Conservation (phyloP, 306 rosid species). For the Lathyrus aphaca region DNA sequence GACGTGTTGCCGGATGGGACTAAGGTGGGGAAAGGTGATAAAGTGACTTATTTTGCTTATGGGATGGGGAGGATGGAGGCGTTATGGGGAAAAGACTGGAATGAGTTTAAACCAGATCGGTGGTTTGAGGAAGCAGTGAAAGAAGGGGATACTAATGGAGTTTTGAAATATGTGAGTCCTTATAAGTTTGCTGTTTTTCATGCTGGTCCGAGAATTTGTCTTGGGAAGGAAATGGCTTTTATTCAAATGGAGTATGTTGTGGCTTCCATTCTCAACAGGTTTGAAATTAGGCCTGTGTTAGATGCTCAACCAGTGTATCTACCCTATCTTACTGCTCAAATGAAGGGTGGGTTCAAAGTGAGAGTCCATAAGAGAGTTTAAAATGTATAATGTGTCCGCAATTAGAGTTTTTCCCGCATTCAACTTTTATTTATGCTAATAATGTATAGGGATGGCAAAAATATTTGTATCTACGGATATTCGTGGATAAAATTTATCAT, state of each 20-base stretch:
- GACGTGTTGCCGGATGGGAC: conserved; percentile 81
- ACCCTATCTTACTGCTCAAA: conserved; percentile 85
- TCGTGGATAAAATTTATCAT: too few species aligned
- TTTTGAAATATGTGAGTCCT: conserved; percentile 53
- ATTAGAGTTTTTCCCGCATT: too few species aligned
- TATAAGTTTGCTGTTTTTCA: conserved; percentile 74
- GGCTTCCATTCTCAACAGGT: conserved; percentile 58
- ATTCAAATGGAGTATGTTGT: conserved; percentile 77
- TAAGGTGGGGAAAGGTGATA: conserved; percentile 59
- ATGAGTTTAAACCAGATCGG: conserved; percentile 71
- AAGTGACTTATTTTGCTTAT: conserved; percentile 75
- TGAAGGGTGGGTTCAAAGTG: conserved; percentile 81
- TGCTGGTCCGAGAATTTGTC: conserved; percentile 85
- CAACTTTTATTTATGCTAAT: too few species aligned
- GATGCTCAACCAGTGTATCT: conserved; percentile 55
- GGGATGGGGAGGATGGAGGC: conserved; percentile 90
- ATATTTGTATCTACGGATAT: too few species aligned
- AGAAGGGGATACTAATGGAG: neutral
- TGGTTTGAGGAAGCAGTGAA: conserved; percentile 52
- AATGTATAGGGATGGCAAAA: too few species aligned
- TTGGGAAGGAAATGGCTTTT: conserved; percentile 91
- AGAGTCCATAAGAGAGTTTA: conserved; percentile 43
- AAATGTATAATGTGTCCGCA: neutral
- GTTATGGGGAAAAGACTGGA: conserved; percentile 68
- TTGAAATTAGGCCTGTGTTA: conserved; percentile 53